Evolutionary conservation across 75 land plant genomes (phyloP), one percentile per base, ranked within the genome.

Genomic region (Selaginella tamariscina): DNA sequence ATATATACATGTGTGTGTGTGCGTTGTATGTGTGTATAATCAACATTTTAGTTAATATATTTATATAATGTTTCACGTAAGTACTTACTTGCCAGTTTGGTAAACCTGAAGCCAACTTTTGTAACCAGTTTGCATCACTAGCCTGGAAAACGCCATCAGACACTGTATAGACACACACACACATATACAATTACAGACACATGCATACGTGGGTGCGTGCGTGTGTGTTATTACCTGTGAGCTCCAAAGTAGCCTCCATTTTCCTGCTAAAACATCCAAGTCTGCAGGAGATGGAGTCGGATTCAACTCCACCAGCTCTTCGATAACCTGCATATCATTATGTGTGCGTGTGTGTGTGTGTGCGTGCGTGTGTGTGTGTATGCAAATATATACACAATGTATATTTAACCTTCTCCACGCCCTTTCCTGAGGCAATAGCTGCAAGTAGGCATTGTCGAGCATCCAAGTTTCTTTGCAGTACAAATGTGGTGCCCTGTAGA

Each of bases 401-500:
- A 2, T 18, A 23, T 30, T 18, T 24, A 24, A 86, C 90, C 94
- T 86, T 73, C 65, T 74, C 32, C 15, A 86, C 75, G 64, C 77
- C 82, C 24, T 32, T 71, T 31, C 80, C 85, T 9, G 76, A 55
- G 13, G 88, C 77, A 56, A 89, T 85, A 32, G 88, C 91, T 67
- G 76, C 68, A 2, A 93, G 79, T 68, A 93, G 74, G 44, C 68
- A 74, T 65, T 93, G 98, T 54, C 88, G 83, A 56, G 86, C 82
- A 56, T 85, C 88, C 62, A 81, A 73, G 64, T 69, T 75, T 80
- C 89, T 93, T 75, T 93, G 98, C 33, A 93, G 83, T 31, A 93
- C 96, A 82, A 93, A 93, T 33, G 96, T 93, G 55, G 98, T 89
- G 23, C 98, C 98, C 98, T 93, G 86, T 83, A 83, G 56, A 72